Percentiles rank a stretch among this genome's conserved stretches.
Conservation (phyloP, 2,329 filamentous ascomycete genomes). For the Colletotrichum aenigma region DNA sequence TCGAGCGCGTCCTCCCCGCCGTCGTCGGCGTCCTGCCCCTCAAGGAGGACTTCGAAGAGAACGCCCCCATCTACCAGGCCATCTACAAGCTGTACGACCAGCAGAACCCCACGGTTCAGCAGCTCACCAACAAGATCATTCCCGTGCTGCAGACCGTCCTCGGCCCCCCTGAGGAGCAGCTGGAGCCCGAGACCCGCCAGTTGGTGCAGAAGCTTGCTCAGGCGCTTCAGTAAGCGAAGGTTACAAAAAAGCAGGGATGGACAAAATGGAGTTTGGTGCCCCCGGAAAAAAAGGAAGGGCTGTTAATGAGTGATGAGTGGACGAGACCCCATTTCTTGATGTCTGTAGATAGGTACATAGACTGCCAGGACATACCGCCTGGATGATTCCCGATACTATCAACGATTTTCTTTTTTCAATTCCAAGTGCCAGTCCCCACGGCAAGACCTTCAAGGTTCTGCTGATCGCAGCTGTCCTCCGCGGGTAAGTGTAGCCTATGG, state of each 20-base stretch:
- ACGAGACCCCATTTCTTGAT: conserved; percentile 18
- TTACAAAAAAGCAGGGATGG: neutral
- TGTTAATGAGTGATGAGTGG: conserved; percentile 22
- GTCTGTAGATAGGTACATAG: conserved; percentile 21
- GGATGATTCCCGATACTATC: conserved; percentile 20
- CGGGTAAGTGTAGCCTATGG: neutral
- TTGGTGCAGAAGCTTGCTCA: conserved; percentile 69
- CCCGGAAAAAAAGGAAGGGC: neutral
- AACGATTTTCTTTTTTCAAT: neutral
- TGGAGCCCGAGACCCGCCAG: conserved; percentile 72
- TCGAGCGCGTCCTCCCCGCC: conserved; percentile 80
- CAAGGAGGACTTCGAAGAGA: conserved; percentile 95
- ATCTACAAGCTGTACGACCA: conserved; percentile 83
- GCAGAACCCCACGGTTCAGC: conserved; percentile 71
- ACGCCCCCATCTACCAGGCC: conserved; percentile 90
- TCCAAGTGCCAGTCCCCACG: neutral
- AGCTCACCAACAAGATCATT: conserved; percentile 72
- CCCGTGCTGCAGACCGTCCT: conserved; percentile 77
- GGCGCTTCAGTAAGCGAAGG: conserved; percentile 31
- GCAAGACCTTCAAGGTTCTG: fast-evolving
- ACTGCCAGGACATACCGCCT: conserved; percentile 11
- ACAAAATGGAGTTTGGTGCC: neutral
- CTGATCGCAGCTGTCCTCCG: neutral
- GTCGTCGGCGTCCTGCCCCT: conserved; percentile 82
- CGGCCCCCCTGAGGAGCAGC: conserved; percentile 73